Conservation (phyloP, 148 eudicot species). For the Arctostaphylos glauca region DNA sequence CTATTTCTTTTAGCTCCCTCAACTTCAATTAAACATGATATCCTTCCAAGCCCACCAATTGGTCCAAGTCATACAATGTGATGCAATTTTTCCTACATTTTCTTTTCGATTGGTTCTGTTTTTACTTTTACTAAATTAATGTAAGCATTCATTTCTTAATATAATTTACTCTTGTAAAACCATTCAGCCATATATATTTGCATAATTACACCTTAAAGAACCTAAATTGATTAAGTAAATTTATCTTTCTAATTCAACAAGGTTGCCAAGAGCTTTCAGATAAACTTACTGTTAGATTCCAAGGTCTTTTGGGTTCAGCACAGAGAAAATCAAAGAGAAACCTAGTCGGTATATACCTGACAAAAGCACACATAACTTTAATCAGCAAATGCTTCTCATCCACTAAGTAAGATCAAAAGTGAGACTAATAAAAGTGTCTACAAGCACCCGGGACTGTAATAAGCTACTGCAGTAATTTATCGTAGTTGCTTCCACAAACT, state of each 20-base stretch:
- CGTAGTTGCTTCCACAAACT: not conserved
- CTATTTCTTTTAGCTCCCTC: not conserved
- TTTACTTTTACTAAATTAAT: not conserved
- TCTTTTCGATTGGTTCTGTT: not conserved
- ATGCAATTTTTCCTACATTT: not conserved
- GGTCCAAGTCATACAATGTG: not conserved
- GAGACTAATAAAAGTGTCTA: not conserved
- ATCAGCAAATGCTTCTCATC: slow-evolving; percentile 7
- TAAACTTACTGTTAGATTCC: slow-evolving; percentile 71
- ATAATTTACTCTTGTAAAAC: not conserved
- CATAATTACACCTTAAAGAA: not conserved
- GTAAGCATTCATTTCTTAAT: not conserved
- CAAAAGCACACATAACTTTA: slow-evolving; percentile 21
- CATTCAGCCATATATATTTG: not conserved
- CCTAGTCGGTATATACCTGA: slow-evolving; percentile 95
- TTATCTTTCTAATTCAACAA: not conserved
- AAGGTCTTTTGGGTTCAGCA: slow-evolving; percentile 74
- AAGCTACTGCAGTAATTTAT: not conserved
- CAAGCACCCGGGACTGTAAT: not conserved
- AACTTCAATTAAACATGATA: not conserved
- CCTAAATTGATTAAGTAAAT: not conserved
- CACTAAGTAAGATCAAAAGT: not conserved
- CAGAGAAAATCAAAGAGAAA: slow-evolving; percentile 64
- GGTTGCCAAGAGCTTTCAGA: slow-evolving; percentile 10
- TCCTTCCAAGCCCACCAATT: not conserved